Evolutionary conservation across 768 basidiomycete genomes (phyloP).

Genomic region (Xerocomus brunneocitrinus): DNA sequence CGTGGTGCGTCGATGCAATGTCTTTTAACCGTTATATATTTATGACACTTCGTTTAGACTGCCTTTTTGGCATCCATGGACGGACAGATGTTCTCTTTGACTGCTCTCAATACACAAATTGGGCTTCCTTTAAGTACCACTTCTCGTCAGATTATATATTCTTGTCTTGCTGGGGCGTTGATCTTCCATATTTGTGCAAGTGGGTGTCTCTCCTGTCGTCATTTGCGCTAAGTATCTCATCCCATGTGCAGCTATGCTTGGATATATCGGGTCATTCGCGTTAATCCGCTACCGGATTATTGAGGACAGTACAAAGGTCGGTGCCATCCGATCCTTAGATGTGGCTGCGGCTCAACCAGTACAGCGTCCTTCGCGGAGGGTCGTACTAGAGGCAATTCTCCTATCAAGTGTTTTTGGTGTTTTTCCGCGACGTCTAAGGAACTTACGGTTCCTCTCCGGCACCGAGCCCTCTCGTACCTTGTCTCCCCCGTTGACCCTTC

Average conservation of each 20-base stretch:
- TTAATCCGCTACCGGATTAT: constrained; percentile 26
- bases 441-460: background rate
- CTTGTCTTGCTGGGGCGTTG: constrained; percentile 28
- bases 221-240: background rate
- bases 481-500: constrained; percentile 16
- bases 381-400: constrained; percentile 16
- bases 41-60: constrained; percentile 17
- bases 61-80: constrained; percentile 28
- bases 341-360: constrained; percentile 1
- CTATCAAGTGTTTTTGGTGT: background rate
- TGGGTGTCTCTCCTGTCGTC: constrained; percentile 9
- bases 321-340: background rate
- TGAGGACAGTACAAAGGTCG: constrained; percentile 18
- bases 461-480: background rate
- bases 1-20: constrained; percentile 17
- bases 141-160: constrained; percentile 24
- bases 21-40: background rate
- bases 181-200: constrained; percentile 30
- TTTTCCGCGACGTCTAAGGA: background rate
- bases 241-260: constrained; percentile 22
- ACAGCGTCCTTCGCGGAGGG: constrained; percentile 6
- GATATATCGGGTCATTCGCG: constrained; percentile 26
- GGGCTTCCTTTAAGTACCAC: constrained; percentile 1
- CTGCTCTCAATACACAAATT: constrained; percentile 18
- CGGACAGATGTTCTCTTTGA: constrained; percentile 26